phyloP scores from a whole-genome alignment of 1,284 basidiomycete species.

The Tremellales sp. region DNA sequence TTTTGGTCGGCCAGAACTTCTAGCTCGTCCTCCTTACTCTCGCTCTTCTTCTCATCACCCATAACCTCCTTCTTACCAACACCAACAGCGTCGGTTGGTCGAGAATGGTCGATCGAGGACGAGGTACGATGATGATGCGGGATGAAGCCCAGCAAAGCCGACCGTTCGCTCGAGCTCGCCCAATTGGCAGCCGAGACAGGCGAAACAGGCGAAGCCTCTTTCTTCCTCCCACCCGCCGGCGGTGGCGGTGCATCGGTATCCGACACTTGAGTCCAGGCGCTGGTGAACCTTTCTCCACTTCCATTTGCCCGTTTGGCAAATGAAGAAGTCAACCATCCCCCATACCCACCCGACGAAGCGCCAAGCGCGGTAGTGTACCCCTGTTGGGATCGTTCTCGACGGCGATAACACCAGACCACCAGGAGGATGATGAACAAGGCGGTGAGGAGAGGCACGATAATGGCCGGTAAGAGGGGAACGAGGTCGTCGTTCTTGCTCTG shows the following conservation, averaged over 20 bases:
- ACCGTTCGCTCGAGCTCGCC: constrained; percentile 13
- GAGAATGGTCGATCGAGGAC: neutral
- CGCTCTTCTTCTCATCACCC: too few relatives aligned
- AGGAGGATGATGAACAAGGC: constrained; percentile 6
- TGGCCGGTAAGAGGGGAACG: constrained; percentile 6
- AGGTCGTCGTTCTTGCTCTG: constrained; percentile 5
- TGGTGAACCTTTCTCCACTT: neutral
- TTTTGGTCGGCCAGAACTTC: constrained; percentile 8
- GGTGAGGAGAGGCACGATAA: constrained; percentile 7
- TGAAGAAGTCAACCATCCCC: neutral
- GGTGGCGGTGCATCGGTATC: neutral
- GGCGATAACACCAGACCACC: constrained; percentile 4
- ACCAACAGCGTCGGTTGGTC: neutral
- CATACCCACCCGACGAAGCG: constrained; percentile 6
- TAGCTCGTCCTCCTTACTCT: constrained; percentile 12
- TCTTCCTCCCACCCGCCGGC: neutral
- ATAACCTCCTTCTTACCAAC: neutral
- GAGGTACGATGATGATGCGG: constrained; percentile 17
- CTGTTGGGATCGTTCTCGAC: neutral
- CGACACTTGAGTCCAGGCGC: constrained; percentile 3
- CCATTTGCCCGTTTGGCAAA: neutral
- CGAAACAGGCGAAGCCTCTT: neutral
- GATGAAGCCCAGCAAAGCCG: constrained; percentile 17
- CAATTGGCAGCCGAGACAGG: neutral
- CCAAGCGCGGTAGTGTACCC: neutral